Percentiles rank a stretch among this genome's conserved stretches.
Evolutionary conservation across 306 rosid genomes (phyloP).

Genomic region (Purshia tridentata): DNA sequence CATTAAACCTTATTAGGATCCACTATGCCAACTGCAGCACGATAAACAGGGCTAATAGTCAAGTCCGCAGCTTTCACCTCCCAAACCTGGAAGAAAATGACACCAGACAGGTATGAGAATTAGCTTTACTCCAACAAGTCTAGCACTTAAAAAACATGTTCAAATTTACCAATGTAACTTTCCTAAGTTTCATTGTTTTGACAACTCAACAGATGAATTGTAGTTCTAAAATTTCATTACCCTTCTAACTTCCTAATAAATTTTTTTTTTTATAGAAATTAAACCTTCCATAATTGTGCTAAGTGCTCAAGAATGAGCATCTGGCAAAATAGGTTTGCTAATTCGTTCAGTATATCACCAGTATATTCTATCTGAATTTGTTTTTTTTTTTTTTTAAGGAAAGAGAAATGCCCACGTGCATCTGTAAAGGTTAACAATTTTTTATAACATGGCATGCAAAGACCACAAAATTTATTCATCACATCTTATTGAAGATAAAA

Average conservation of each 20-base stretch:
- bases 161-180: neutral
- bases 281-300: neutral
- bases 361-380: neutral
- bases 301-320: neutral
- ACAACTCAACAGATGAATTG: neutral
- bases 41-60: slow-evolving; percentile 91
- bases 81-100: slow-evolving; percentile 62
- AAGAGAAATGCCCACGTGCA: neutral
- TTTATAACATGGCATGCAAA: neutral
- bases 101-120: slow-evolving; percentile 5
- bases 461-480: neutral
- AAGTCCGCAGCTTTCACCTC: slow-evolving; percentile 96
- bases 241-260: neutral
- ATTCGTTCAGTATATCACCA: neutral
- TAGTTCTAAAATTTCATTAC: neutral
- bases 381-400: no score
- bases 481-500: neutral
- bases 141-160: neutral
- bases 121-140: neutral
- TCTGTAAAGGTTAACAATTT: neutral
- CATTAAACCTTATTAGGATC: slow-evolving; percentile 65
- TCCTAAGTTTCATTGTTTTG: neutral
- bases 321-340: neutral
- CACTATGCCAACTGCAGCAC: slow-evolving; percentile 82
- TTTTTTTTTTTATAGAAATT: neutral